Conservation (phyloP, 331 rosid species). For the Acacia concinna region DNA sequence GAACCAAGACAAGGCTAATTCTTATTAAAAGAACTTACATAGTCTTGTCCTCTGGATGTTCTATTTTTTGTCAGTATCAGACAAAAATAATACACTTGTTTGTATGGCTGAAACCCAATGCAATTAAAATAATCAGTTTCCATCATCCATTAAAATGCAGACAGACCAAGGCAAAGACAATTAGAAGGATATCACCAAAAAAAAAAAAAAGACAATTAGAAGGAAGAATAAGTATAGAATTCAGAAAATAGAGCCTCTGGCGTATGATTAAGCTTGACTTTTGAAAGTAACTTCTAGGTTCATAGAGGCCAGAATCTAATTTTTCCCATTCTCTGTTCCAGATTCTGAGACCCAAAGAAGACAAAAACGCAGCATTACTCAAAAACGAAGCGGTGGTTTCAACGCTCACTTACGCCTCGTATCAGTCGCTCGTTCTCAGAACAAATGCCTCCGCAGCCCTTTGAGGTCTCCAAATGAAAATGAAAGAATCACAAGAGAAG, state of each 20-base stretch:
- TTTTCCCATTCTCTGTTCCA: neutral
- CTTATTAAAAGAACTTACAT: constrained; percentile 46
- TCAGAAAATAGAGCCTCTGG: constrained; percentile 27
- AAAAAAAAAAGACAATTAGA: neutral
- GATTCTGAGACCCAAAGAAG: neutral
- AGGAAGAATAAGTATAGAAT: constrained; percentile 33
- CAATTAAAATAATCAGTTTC: constrained; percentile 49
- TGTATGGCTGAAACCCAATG: constrained; percentile 41
- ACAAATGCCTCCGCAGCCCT: neutral
- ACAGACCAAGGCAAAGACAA: constrained; percentile 26
- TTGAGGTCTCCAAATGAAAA: neutral
- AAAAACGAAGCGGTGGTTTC: neutral
- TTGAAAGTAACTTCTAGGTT: neutral
- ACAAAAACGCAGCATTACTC: constrained; percentile 13
- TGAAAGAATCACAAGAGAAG: constrained; percentile 14
- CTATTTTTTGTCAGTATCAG: constrained; percentile 48
- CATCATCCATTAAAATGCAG: constrained; percentile 24
- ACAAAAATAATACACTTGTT: constrained; percentile 40
- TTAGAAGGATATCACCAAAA: too few species aligned
- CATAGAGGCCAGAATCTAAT: neutral
- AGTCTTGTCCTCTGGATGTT: constrained; percentile 42
- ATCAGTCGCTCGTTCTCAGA: neutral
- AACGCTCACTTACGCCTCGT: constrained; percentile 33
- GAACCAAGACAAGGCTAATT: constrained; percentile 28
- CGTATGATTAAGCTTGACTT: neutral